Evolutionary conservation across 129 eudicot genomes (phyloP), one percentile per base, ranked within the genome.

Genomic region (Flaveria bidentis): DNA sequence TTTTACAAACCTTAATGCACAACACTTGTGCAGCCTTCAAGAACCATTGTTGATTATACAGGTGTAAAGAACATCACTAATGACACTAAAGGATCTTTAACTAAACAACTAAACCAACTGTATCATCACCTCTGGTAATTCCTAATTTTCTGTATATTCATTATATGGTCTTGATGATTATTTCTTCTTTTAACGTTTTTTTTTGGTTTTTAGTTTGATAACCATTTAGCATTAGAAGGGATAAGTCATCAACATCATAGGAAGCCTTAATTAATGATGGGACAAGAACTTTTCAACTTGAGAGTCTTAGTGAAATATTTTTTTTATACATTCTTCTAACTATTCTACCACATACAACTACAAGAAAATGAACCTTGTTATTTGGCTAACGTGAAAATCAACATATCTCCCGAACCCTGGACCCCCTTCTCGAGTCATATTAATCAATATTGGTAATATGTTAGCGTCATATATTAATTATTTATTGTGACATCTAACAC

Each of bases 161-260:
- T 42, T 30, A 13, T 9, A 45, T 39, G 26, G 15, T 17, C 25
- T 49, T 16, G 46, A 47, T 52, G 50, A 72, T 52, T 53, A 61
- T 9, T 44, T 44, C 39, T 65, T 22, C 66, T 65, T 0, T 50
- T 56, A 56, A 51, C 9, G 10, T 14, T 41, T 13, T 60, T 70
- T 20, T 20, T 20, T 20, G 22, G 22, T 20, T 20, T 2, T 10
- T 16, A 8, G 69, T 69, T 69, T 69, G 50, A 33, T 67, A 69
- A 78, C 28, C 41, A 60, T 78, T 39, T 62, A 69, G 77, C 25
- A 47, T 64, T 79, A 79, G 44, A 65, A 39, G 76, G 70, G 71
- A 76, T 58, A 57, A 78, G 82, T 78, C 82, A 79, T 72, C 58
- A 72, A 50, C 41, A 72, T 46, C 75, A 53, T 16, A 51, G 58